Percentiles rank a stretch among this genome's conserved stretches.
Conservation (phyloP, 768 basidiomycete species). For the Calocera viscosa region DNA sequence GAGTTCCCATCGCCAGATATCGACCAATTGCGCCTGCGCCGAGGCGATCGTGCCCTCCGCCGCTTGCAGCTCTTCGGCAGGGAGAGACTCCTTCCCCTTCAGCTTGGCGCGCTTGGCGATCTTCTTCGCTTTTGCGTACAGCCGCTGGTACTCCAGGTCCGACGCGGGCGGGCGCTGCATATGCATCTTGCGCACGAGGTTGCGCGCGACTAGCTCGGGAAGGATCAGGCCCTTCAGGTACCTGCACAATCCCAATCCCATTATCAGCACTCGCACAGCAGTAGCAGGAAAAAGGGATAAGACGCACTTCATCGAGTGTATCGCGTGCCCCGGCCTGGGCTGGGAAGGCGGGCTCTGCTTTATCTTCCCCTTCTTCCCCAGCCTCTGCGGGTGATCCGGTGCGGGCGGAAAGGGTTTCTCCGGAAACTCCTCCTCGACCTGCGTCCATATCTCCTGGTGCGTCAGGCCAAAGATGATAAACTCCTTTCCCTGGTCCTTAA, state of each 20-base stretch:
- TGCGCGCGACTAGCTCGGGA: neutral
- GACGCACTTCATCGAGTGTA: neutral
- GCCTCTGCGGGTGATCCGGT: neutral
- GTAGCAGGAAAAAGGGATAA: no score
- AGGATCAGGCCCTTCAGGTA: neutral
- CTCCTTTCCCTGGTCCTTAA: neutral
- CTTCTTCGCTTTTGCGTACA: neutral
- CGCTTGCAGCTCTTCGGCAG: neutral
- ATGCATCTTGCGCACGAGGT: neutral
- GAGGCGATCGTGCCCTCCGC: neutral
- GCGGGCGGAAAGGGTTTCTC: neutral
- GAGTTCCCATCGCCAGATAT: neutral
- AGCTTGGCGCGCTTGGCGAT: neutral
- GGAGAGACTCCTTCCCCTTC: neutral
- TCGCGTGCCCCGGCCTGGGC: neutral
- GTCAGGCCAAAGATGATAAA: neutral
- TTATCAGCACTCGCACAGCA: no score
- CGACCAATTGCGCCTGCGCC: neutral
- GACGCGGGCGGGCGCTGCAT: neutral
- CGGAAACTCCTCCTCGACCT: neutral
- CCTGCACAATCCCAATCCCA: no score
- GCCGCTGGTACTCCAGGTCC: neutral
- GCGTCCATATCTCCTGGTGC: neutral
- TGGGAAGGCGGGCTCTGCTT: neutral
- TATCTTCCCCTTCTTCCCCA: neutral